Evolutionary conservation across 2,329 filamentous ascomycete genomes (phyloP), one percentile per base, ranked within the genome.

Genomic region (Aspergillus fructus): DNA sequence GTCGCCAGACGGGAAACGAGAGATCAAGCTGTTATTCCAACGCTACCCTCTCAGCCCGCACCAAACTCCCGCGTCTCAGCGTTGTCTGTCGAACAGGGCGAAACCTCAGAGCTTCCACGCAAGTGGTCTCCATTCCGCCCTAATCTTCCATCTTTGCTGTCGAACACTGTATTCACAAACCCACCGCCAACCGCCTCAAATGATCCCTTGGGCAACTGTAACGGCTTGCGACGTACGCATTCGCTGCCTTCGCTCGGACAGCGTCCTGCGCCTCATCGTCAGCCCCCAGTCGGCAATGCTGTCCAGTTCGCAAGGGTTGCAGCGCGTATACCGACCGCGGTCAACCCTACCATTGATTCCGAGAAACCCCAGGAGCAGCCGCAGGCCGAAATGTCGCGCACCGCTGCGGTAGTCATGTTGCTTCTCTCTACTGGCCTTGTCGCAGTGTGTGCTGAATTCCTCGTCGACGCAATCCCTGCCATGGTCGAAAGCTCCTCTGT

Each of bases 381-480:
- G 1, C 64, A 71, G 42, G 63, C 69, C 0, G 62, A 62, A 17
- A 83, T 85, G 81, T 85, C 83, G 13, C 80, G 82, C 46, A 85
- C 82, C 23, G 78, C 82, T 2, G 82, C 83, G 9, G 74, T 85
- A 23, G 76, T 85, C 55, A 78, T 85, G 70, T 72, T 85, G 24
- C 67, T 85, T 19, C 67, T 81, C 54, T 81, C 80, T 4, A 85
- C 83, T 2, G 82, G 71, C 13, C 74, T 85, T 2, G 83, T 85
- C 15, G 89, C 89, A 41, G 74, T 84, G 43, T 85, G 83, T 62
- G 83, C 83, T 49, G 90, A 93, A 71, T 91, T 88, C 75, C 85
- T 93, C 74, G 89, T 91, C 27, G 83, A 85, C 62, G 85, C 87
- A 39, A 93, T 93, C 63, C 84, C 89, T 52, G 80, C 79, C 5